Evolutionary conservation across 1,284 basidiomycete species (phyloP), one percentile per base, ranked within the genome.

Genomic region (Boletus mariae): DNA sequence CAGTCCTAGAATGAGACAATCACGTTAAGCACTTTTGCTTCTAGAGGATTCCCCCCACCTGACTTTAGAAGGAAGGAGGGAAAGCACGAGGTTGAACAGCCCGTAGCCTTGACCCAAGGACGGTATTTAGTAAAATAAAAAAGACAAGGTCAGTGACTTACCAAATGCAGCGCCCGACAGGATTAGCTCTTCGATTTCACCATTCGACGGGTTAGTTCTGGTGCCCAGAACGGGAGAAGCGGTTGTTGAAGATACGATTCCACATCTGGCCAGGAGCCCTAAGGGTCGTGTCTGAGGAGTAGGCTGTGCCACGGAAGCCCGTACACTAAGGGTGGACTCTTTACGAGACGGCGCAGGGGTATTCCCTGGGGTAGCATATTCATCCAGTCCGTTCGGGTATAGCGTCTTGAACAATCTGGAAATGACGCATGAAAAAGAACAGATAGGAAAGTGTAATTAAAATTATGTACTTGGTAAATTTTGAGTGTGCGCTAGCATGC

Each of bases 41-140:
- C 1, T 8, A 49, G n/a, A 31, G 8, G 25, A 34, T 41, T 28
- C 3, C 2, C 68, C 79, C 54, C 57, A 86, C 85, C 85, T 83
- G 49, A 85, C 72, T 62, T 80, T 82, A 54, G 81, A 81, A 13
- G 88, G 89, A 12, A 91, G 71, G 12, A 91, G 71, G 2, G 86
- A 89, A 57, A 91, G 83, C 9, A 89, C 82, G 45, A 91, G 78
- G 61, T 90, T 90, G 71, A 91, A 91, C 25, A 91, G 63, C 0
- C 87, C 88, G 61, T 73, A 83, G 0, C 85, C 79, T 81, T 32
- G 9, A 49, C 37, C 7, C 20, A n/a, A 47, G 26, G 10, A 37
- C 20, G 4, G 13, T 4, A 9, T 45, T 52, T 13, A 56, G 42
- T 28, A 50, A 55, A n/a, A 25, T 12, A 26, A 38, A 34, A 46